A percentile compares a stretch with the other conserved stretches of the same genome.
Conservation (phyloP, 352 stramenopile genomes). For the Globisporangium cederbergense region DNA sequence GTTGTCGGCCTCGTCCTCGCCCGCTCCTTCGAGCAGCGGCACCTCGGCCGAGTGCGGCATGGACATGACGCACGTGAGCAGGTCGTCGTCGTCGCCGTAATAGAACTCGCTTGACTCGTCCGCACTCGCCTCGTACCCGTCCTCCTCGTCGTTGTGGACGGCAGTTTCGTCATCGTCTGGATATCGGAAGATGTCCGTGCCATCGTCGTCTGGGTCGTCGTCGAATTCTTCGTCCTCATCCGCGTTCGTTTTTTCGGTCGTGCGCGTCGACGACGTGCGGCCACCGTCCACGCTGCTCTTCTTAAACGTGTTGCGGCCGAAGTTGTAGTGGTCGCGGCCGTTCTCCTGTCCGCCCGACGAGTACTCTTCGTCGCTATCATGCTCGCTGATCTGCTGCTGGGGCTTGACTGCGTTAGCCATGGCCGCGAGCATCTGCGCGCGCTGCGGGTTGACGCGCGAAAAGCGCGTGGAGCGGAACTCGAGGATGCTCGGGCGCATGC, state of each 20-base stretch:
- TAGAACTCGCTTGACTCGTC: constrained; percentile 14
- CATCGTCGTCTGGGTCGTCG: constrained; percentile 10
- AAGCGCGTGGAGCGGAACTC: constrained; percentile 47
- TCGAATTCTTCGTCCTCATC: constrained; percentile 16
- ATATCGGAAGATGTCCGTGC: constrained; percentile 12
- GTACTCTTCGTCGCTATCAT: constrained; percentile 8
- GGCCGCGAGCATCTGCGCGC: constrained; percentile 41
- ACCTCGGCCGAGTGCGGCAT: constrained; percentile 38
- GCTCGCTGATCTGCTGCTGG: constrained; percentile 1
- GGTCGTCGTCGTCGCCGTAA: constrained; percentile 20
- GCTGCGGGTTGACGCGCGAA: constrained; percentile 42
- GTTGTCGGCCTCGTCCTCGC: constrained; percentile 41
- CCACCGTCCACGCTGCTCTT: neutral
- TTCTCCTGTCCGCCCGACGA: neutral
- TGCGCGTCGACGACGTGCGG: constrained; percentile 17
- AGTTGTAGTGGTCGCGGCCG: constrained; percentile 1
- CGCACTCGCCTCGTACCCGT: neutral
- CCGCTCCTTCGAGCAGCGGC: constrained; percentile 38
- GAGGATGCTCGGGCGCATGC: constrained; percentile 40
- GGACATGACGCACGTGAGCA: constrained; percentile 26
- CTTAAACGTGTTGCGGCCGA: neutral
- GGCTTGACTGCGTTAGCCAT: constrained; percentile 22
- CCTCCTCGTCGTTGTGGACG: neutral
- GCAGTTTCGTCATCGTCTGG: constrained; percentile 16
- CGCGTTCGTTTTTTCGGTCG: constrained; percentile 17